These are phyloP conservation scores for Ophiostoma populinum DNA, from an alignment of 2,329 filamentous ascomycete genomes.

Conservation along the genomic window DNA sequence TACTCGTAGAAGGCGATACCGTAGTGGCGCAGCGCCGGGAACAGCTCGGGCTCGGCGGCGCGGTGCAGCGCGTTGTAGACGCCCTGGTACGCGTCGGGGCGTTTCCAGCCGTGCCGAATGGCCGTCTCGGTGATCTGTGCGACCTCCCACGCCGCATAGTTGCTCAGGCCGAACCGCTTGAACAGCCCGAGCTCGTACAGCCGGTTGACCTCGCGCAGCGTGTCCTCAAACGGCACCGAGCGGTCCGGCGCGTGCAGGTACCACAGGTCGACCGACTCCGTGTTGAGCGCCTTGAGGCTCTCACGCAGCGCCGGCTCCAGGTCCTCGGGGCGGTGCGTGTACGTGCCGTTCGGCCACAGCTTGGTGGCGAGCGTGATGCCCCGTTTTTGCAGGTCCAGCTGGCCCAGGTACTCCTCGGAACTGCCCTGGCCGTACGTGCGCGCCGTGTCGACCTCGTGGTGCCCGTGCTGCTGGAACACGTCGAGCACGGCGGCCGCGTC, in stretches of 20 bases:
- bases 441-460: conserved; percentile 55
- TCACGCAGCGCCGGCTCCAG: conserved; percentile 10
- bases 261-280: conserved; percentile 14
- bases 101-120: conserved; percentile 21
- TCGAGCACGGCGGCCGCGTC: conserved; percentile 45
- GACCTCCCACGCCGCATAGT: conserved; percentile 24
- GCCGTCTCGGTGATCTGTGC: conserved; percentile 24
- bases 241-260: conserved; percentile 36
- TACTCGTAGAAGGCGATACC: conserved; percentile 17
- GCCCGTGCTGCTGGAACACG: conserved; percentile 45
- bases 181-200: conserved; percentile 33
- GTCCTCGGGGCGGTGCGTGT: conserved; percentile 11
- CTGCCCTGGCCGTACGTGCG: conserved; percentile 44
- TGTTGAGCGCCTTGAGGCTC: conserved; percentile 12
- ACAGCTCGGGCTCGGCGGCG: conserved; percentile 21
- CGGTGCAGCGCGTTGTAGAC: conserved; percentile 25
- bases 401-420: conserved; percentile 37
- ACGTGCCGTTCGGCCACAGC: conserved; percentile 4
- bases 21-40: conserved; percentile 26
- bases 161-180: conserved; percentile 27
- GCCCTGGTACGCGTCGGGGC: conserved; percentile 27
- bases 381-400: conserved; percentile 20
- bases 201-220: conserved; percentile 27
- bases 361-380: conserved; percentile 15
- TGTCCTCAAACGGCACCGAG: conserved; percentile 36